Conservation (phyloP, 805 yeast genomes). For the Kodamaea leandrae region DNA sequence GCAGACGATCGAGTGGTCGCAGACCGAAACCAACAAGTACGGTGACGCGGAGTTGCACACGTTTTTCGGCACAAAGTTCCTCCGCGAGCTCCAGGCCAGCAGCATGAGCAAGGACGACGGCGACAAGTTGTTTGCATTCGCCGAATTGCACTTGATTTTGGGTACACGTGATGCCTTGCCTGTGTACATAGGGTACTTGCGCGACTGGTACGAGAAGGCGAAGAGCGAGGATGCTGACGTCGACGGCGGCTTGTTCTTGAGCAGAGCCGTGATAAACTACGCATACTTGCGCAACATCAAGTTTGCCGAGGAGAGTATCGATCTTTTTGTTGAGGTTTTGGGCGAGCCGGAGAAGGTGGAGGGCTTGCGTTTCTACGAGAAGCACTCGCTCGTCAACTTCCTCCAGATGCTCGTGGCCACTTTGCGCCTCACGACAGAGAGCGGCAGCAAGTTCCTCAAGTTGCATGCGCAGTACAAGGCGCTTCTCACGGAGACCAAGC, state of each 20-base stretch:
- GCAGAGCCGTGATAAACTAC: conserved; percentile 74
- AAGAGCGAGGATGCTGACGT: conserved; percentile 18
- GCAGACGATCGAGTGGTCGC: conserved; percentile 67
- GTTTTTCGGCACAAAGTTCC: conserved; percentile 65
- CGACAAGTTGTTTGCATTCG: conserved; percentile 53
- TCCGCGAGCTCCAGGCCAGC: conserved; percentile 29
- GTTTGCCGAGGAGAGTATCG: conserved; percentile 44
- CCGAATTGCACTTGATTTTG: conserved; percentile 69
- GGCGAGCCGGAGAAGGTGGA: conserved; percentile 17
- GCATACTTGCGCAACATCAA: conserved; percentile 64
- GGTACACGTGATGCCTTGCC: conserved; percentile 58
- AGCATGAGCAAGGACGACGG: conserved; percentile 21
- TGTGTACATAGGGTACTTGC: conserved; percentile 43
- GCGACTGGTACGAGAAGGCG: conserved; percentile 33
- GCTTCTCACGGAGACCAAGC: conserved; percentile 31
- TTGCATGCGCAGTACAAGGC: conserved; percentile 51
- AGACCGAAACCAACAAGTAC: conserved; percentile 42
- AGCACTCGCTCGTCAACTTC: conserved; percentile 56
- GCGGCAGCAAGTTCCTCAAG: conserved; percentile 47
- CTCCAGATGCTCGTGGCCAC: conserved; percentile 63
- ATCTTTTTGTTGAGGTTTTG: conserved; percentile 18
- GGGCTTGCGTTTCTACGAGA: conserved; percentile 35
- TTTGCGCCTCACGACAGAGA: conserved; percentile 46
- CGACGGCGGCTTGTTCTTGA: conserved; percentile 38
- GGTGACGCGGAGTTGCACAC: conserved; percentile 80